Conservation (phyloP, 164 flowering plant genomes). For the Piper longum region DNA sequence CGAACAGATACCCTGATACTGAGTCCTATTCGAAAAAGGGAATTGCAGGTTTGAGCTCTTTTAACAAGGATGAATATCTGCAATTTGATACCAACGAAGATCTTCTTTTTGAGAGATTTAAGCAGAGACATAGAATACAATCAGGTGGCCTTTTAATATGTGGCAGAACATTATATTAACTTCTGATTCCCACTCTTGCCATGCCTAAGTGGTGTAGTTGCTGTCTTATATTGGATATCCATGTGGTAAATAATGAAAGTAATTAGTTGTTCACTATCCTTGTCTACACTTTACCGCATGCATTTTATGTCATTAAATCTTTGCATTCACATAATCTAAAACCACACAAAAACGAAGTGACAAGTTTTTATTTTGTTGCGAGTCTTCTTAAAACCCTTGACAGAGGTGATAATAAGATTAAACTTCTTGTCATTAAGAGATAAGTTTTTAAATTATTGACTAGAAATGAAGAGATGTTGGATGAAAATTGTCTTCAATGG, state of each 20-base stretch:
- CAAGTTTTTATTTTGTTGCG: too few relatives aligned
- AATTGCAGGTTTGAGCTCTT: not conserved
- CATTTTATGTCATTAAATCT: too few relatives aligned
- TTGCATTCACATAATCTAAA: too few relatives aligned
- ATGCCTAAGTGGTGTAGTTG: not conserved
- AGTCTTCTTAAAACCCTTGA: too few relatives aligned
- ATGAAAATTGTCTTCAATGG: too few relatives aligned
- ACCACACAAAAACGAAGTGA: too few relatives aligned
- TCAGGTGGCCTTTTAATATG: constrained; percentile 64
- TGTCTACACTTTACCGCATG: not conserved
- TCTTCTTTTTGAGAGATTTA: constrained; percentile 42
- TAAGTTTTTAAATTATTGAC: too few relatives aligned
- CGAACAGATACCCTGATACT: not conserved
- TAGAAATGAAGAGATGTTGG: too few relatives aligned
- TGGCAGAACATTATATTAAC: constrained; percentile 8
- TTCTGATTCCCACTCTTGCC: too few relatives aligned
- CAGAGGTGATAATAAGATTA: too few relatives aligned
- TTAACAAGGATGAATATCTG: constrained; percentile 34
- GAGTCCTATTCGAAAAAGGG: not conserved
- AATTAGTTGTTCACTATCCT: not conserved
- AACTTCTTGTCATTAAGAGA: too few relatives aligned
- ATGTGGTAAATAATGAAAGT: not conserved
- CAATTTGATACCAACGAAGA: constrained; percentile 32
- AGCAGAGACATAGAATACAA: constrained; percentile 33
- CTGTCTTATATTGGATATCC: not conserved